These are phyloP conservation scores for Stipa capillata DNA, from an alignment of 176 grass and related monocot genomes.

Conservation along the genomic window DNA sequence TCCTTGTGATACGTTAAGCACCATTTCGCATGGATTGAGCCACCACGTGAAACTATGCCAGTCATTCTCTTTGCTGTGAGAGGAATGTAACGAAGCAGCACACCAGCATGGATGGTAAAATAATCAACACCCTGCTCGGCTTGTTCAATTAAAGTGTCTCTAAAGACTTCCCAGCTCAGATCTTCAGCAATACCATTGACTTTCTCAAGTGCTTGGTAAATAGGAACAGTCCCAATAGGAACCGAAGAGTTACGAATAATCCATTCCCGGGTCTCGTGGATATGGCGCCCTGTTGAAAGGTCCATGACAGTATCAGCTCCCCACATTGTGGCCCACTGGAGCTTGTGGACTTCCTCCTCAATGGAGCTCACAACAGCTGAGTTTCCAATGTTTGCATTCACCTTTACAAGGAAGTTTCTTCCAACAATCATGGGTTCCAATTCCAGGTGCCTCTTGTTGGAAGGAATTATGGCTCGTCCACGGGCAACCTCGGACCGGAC, in stretches of 20 bases:
- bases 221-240: slow-evolving; percentile 91
- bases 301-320: slow-evolving; percentile 98
- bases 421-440: slow-evolving; percentile 98
- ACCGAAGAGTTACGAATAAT: slow-evolving; percentile 91
- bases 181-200: slow-evolving; percentile 93
- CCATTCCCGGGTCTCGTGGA: slow-evolving; percentile 98
- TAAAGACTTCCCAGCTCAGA: slow-evolving; percentile 87
- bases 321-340: slow-evolving; percentile 99
- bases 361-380: slow-evolving; percentile 90
- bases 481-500: slow-evolving; percentile 81
- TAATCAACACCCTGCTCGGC: slow-evolving; percentile 99
- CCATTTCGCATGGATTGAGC: slow-evolving; percentile 99
- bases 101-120: slow-evolving; percentile 95
- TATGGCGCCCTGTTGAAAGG: slow-evolving; percentile 93
- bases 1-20: slow-evolving; percentile 93
- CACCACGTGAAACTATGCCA: slow-evolving; percentile 94
- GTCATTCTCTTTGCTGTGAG: slow-evolving; percentile 98
- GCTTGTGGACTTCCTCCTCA: slow-evolving; percentile 97
- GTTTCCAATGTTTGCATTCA: slow-evolving; percentile 97
- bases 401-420: slow-evolving; percentile 94
- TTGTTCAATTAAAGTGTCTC: slow-evolving; percentile 90
- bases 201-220: slow-evolving; percentile 99
- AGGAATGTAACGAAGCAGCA: slow-evolving; percentile 90
- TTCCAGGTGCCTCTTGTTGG: slow-evolving; percentile 91
- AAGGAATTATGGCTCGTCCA: slow-evolving; percentile 92